Evolutionary conservation across 768 basidiomycete species (phyloP).

Genomic region (Trametes elegans): DNA sequence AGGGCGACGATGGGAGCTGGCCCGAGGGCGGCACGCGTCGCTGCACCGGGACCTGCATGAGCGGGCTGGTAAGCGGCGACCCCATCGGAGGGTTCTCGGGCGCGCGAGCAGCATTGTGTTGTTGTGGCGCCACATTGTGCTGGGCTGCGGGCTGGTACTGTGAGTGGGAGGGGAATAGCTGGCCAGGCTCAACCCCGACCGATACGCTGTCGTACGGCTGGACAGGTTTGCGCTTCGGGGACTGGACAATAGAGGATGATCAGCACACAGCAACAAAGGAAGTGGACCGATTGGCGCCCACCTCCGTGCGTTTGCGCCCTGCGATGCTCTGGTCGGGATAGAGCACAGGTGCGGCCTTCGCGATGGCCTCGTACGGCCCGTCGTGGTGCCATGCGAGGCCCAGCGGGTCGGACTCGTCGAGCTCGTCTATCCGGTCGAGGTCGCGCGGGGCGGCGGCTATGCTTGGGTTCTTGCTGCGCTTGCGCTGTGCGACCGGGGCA

Average conservation of each 20-base stretch:
- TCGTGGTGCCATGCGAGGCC: constrained; percentile 63
- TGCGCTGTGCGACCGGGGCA: constrained; percentile 21
- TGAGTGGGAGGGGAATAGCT: constrained; percentile 29
- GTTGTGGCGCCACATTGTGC: constrained; percentile 7
- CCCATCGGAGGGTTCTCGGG: constrained; percentile 6
- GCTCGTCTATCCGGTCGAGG: constrained; percentile 73
- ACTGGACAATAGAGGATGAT: neutral
- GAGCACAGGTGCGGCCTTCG: constrained; percentile 30
- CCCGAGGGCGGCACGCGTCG: constrained; percentile 7
- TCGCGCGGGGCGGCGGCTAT: constrained; percentile 27
- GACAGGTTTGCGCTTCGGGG: constrained; percentile 12
- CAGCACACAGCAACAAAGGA: neutral
- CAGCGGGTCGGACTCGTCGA: constrained; percentile 73
- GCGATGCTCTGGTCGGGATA: constrained; percentile 16
- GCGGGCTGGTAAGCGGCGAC: constrained; percentile 6
- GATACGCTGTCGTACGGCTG: constrained; percentile 10
- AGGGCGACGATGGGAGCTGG: constrained; percentile 5
- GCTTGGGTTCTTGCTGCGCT: constrained; percentile 27
- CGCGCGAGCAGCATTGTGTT: neutral
- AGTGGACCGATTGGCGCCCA: neutral
- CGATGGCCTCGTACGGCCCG: constrained; percentile 72
- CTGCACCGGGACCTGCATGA: constrained; percentile 13
- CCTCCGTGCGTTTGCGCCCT: constrained; percentile 9
- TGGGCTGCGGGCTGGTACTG: constrained; percentile 20
- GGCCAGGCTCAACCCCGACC: constrained; percentile 31